phyloP scores from a whole-genome alignment of 306 rosid species.

The Dryas alaskensis region DNA sequence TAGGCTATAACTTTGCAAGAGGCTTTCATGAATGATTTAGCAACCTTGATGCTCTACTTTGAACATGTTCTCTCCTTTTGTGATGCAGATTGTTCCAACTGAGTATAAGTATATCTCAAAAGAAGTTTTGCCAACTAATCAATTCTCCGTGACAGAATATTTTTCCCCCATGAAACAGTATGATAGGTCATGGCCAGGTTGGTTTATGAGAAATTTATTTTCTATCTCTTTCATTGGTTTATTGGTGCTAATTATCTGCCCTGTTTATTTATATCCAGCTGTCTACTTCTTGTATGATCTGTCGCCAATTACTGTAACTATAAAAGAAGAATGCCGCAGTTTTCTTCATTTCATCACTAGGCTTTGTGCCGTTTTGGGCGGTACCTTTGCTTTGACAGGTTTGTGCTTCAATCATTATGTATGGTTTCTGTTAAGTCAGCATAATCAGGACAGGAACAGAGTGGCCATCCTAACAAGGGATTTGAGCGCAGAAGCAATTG shows the following conservation, averaged over 20 bases:
- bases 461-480: not conserved
- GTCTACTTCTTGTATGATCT: slow-evolving; percentile 97
- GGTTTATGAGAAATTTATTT: slow-evolving; percentile 18
- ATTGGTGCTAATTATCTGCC: slow-evolving; percentile 22
- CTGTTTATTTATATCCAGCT: slow-evolving; percentile 54
- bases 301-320: slow-evolving; percentile 94
- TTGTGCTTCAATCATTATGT: slow-evolving; percentile 17
- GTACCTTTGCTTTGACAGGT: slow-evolving; percentile 98
- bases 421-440: not conserved
- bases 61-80: slow-evolving; percentile 5
- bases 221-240: slow-evolving; percentile 7
- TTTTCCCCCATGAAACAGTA: slow-evolving; percentile 71
- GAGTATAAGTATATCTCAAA: slow-evolving; percentile 82
- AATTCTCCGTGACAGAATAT: slow-evolving; percentile 95
- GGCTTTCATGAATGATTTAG: not conserved
- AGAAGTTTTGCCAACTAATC: slow-evolving; percentile 92
- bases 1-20: not conserved
- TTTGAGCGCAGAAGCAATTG: not conserved
- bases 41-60: not conserved
- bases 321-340: slow-evolving; percentile 94
- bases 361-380: slow-evolving; percentile 93
- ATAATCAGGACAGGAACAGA: not conserved
- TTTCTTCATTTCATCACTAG: slow-evolving; percentile 96
- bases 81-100: slow-evolving; percentile 90
- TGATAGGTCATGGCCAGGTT: slow-evolving; percentile 96